Evolutionary conservation across 2,329 filamentous ascomycete genomes (phyloP), one percentile per base, ranked within the genome.

Genomic region (Grosmannia serpens): DNA sequence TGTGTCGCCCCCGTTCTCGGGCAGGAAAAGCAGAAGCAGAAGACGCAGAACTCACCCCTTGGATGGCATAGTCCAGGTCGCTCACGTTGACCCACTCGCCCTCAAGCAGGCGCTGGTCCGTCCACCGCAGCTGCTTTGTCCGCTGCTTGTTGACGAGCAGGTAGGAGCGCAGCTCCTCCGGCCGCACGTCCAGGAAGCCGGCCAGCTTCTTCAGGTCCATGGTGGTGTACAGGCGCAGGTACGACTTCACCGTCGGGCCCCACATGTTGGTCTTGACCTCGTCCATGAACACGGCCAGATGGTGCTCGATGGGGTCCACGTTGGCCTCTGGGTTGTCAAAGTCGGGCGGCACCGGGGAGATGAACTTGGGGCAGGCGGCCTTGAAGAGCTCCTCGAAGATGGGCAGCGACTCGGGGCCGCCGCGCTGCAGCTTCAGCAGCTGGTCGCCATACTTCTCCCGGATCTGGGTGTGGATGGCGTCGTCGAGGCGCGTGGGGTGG

Each of bases 211-310:
- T 94, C 63, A 99, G 81, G 69, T 99, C 94, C 92, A 99, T 97
- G 66, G 94, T 99, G 52, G 94, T 97, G 84, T 99, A 99, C 59
- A 99, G 87, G 72, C 95, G 94, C 66, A 99, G 84, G 80, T 99
- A 99, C 62, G 91, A 96, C 81, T 95, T 96, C 73, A 99, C 88
- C 52, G 91, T 96, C 51, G 94, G 94, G 73, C 89, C 92, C 85
- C 85, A 95, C 84, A 99, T 94, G 76, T 95, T 97, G 76, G 90
- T 96, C 85, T 95, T 96, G 74, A 99, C 92, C 79, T 99, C 94
- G 67, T 96, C 91, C 92, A 99, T 97, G 81, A 99, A 99, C 76
- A 99, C 88, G 68, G 88, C 81, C 64, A 96, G 85, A 76, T 99
- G 92, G 80, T 99, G 94, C 78, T 99, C 92, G 65, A 96, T 84